Base-by-base conservation (phyloP, 2,329 filamentous ascomycete genomes). In the Penicillium palitans region DNA sequence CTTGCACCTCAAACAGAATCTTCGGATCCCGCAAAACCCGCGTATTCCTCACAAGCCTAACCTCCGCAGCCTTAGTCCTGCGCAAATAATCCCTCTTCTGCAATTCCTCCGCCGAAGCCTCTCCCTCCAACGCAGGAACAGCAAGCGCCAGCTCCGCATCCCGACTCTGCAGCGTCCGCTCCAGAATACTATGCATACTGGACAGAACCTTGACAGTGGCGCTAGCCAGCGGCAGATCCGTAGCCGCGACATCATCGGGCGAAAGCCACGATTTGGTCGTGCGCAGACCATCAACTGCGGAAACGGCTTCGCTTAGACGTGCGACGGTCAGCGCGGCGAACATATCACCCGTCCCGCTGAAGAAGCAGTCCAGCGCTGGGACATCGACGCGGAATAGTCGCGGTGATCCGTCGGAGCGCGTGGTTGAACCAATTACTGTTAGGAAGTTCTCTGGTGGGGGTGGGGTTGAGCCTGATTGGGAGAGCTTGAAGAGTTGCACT, bases 281-380 rank as follows among this genome's bases (percentile, higher is more conserved):
- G 17, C 80, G 75, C 4, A 96, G 76, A 3, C 72, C 67, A 2
- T 72, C 71, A 0, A 79, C 78, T 3, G 76, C 77, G 52, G 79
- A 76, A 1, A 91, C 89, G 27, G 91, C 92, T 79, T 98, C 91
- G 58, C 93, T 88, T 70, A 99, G 86, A 31, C 93, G 87, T 41
- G 90, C 90, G 1, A 96, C 87, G 71, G 91, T 92, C 46, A 99
- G 82, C 8, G 93, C 93, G 31, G 92, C 93, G 72, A 99, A 98
- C 93, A 99, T 97, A 79, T 99, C 95, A 47, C 95, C 95, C 0
- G 96, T 98, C 41, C 95, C 95, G 68, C 90, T 92, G 77, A 98
- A 99, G 81, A 95, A 96, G 77, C 92, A 90, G 71, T 96, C 90
- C 59, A 97, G 87, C 29, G 89, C 85, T 0, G 93, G 92, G 57